Conservation (phyloP, 202 grass and related monocot species). For the Schoenoplectus tabernaemontani region DNA sequence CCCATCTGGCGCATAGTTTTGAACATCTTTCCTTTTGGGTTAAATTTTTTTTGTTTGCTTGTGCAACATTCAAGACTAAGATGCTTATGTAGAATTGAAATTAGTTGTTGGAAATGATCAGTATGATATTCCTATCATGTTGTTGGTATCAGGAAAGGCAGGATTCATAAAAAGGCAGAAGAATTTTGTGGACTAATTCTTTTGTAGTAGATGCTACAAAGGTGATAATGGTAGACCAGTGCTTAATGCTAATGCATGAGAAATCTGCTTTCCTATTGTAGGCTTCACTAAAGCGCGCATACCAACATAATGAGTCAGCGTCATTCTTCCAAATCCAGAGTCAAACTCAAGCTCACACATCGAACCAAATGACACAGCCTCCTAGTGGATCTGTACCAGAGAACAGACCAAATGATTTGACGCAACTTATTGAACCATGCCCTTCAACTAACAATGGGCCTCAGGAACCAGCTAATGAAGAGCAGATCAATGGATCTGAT, state of each 20-base stretch:
- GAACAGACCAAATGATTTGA: conserved; percentile 29
- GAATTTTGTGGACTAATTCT: neutral
- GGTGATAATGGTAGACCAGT: neutral
- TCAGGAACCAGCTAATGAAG: conserved; percentile 44
- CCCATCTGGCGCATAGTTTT: neutral
- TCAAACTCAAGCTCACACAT: conserved; percentile 35
- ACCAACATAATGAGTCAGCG: conserved; percentile 32
- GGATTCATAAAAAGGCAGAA: neutral
- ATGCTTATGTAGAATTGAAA: neutral
- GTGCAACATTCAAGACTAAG: neutral
- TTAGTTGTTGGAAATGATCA: neutral
- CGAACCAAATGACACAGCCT: conserved; percentile 33
- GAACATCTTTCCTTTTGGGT: neutral
- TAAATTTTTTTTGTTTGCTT: neutral
- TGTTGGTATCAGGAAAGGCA: neutral
- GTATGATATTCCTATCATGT: neutral
- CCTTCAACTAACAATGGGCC: conserved; percentile 28
- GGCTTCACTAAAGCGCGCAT: conserved; percentile 35
- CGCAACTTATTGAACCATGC: conserved; percentile 42
- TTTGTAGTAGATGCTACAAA: neutral
- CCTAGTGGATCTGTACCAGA: conserved; percentile 33
- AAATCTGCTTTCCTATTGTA: conserved; percentile 31
- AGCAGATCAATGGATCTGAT: conserved; percentile 47
- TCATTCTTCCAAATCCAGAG: conserved; percentile 37
- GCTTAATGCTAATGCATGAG: neutral